These are phyloP conservation scores for Amoebophrya sp. DNA, from an alignment of 169 alveolate species.

Conservation along the genomic window DNA sequence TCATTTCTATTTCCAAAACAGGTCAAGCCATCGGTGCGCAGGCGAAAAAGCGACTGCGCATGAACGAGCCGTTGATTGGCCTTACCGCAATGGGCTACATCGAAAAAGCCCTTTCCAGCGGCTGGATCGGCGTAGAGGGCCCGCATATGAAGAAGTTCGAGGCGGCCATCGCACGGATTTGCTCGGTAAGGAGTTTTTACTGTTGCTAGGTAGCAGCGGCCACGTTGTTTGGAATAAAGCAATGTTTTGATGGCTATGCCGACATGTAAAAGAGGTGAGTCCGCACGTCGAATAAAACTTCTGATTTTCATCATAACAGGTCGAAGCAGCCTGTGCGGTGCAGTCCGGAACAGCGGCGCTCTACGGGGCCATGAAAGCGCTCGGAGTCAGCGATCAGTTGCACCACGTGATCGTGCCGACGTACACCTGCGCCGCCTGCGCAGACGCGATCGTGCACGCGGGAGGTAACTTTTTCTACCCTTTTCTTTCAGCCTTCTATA, in stretches of 20 bases:
- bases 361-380: conserved; percentile 33
- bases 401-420: conserved; percentile 24
- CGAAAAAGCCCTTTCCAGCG: not conserved
- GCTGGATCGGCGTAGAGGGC: conserved; percentile 36
- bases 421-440: conserved; percentile 34
- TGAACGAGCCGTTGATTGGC: conserved; percentile 35
- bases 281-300: too few species aligned
- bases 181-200: too few species aligned
- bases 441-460: conserved; percentile 29
- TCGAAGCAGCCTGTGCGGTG: conserved; percentile 30
- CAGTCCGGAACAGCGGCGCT: conserved; percentile 32
- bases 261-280: too few species aligned
- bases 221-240: too few species aligned
- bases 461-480: too few species aligned
- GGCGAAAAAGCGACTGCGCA: conserved; percentile 4
- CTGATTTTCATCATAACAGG: too few species aligned
- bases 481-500: too few species aligned
- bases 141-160: conserved; percentile 26
- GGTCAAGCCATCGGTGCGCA: not conserved
- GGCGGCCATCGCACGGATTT: not conserved
- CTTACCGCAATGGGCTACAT: conserved; percentile 9
- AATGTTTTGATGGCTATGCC: too few species aligned
- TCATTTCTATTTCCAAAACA: not conserved
- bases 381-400: conserved; percentile 2
- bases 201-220: too few species aligned